Evolutionary conservation across 2,329 filamentous ascomycete species (phyloP).

Genomic region (Byssothecium circinans): DNA sequence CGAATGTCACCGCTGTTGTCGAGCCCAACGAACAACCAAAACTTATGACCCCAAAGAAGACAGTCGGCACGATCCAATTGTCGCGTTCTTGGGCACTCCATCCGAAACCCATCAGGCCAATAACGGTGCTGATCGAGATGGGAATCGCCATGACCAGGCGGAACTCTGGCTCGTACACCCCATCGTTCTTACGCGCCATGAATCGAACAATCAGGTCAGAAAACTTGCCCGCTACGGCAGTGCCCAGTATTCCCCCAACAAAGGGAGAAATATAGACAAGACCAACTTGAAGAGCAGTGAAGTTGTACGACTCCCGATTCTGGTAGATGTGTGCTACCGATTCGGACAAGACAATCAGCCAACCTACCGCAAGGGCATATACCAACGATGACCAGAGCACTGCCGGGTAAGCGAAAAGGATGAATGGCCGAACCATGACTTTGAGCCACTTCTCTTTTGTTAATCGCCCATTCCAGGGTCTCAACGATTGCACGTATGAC

Average conservation of each 20-base stretch:
- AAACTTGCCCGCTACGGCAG: constrained; percentile 83
- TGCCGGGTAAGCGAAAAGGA: constrained; percentile 83
- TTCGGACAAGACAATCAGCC: constrained; percentile 94
- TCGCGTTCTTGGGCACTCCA: constrained; percentile 80
- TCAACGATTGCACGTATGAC: constrained; percentile 74
- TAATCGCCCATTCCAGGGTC: constrained; percentile 76
- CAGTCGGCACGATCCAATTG: constrained; percentile 85
- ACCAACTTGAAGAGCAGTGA: constrained; percentile 77
- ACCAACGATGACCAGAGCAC: constrained; percentile 86
- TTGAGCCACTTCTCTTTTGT: constrained; percentile 73
- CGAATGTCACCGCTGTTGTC: constrained; percentile 91
- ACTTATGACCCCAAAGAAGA: constrained; percentile 90
- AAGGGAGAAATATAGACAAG: constrained; percentile 90
- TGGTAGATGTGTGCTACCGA: constrained; percentile 80
- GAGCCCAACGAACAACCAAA: constrained; percentile 90
- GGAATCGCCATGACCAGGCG: constrained; percentile 67
- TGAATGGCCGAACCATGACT: constrained; percentile 76
- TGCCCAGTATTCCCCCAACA: constrained; percentile 72
- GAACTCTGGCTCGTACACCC: constrained; percentile 93
- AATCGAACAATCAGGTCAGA: constrained; percentile 81
- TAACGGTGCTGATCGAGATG: constrained; percentile 73
- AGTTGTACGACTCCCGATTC: constrained; percentile 70
- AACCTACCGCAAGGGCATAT: constrained; percentile 86
- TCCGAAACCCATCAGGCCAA: constrained; percentile 94
- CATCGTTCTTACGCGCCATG: constrained; percentile 85